Evolutionary conservation across 2,329 filamentous ascomycete species (phyloP), one percentile per base, ranked within the genome.

Genomic region (Cladosporium cucumerinum): DNA sequence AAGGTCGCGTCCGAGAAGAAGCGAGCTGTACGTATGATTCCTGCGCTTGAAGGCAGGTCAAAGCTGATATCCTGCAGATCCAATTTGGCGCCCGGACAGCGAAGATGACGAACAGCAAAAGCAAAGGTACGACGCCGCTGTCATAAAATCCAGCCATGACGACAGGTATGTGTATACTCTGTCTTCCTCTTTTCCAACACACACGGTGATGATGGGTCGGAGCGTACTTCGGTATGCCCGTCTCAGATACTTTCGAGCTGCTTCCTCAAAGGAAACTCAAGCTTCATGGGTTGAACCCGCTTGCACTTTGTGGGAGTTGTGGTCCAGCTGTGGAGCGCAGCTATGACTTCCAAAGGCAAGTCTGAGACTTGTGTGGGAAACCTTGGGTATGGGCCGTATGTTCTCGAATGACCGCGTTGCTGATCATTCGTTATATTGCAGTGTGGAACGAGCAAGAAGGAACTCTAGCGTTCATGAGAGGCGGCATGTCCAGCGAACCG

Each of bases 1-100:
- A 79, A 78, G 6, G 91, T 93, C 1, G 89, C 94, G 5, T 80
- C 80, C n/a, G 93, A 98, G 78, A 97, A 95, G 83, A 99, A 99
- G 79, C 84, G 93, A 73, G 94, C 94, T 21, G 90, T 93, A 80
- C 75, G 88, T 81, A 11, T 2, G 11, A 36, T 12, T 23, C 4
- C 14, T 46, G 39, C 23, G 12, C 23, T 21, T n/a, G 36, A 32
- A 21, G 10, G 2, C 18, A 10, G 8, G 26, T 21, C 39, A 8
- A n/a, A 30, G 26, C 67, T 71, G 57, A 70, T 62, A 57, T 46
- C 11, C 2, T 10, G 14, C 63, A 79, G 78, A 80, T 80, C 23
- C 78, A 80, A 69, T 80, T 80, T 58, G 78, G 78, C 39, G 76
- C 78, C 5, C 74, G 78, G 8, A 80, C 78, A 14, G 78, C 78